Conservation (phyloP, 805 yeast genomes). For the Cephaloascus albidus region DNA sequence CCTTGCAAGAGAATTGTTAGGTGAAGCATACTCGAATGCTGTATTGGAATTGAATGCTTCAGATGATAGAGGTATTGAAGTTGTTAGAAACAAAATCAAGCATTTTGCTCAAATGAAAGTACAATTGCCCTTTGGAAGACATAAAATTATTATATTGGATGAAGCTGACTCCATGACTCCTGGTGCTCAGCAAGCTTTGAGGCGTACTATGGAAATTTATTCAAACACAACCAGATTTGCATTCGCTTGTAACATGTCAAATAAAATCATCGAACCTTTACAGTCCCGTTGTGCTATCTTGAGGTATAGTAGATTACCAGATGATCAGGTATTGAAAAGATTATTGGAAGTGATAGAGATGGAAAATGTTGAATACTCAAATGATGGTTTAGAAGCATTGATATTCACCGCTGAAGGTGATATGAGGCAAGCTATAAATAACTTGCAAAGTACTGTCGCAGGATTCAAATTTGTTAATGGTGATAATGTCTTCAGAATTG, state of each 20-base stretch:
- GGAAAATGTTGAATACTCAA: conserved; percentile 71
- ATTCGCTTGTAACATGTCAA: conserved; percentile 95
- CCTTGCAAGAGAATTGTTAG: conserved; percentile 76
- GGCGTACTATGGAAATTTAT: conserved; percentile 92
- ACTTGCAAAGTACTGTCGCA: conserved; percentile 86
- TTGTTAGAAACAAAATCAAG: conserved; percentile 87
- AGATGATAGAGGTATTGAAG: conserved; percentile 96
- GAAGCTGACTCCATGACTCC: conserved; percentile 97
- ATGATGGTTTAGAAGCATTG: conserved; percentile 88
- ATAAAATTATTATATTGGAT: conserved; percentile 86
- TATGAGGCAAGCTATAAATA: conserved; percentile 96
- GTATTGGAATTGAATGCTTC: conserved; percentile 91
- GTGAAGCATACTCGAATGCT: conserved; percentile 66
- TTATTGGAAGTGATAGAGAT: conserved; percentile 57
- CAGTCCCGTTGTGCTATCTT: conserved; percentile 95
- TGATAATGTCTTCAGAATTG: conserved; percentile 88
- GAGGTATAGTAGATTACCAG: conserved; percentile 71
- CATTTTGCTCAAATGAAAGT: conserved; percentile 95
- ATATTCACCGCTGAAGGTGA: conserved; percentile 97
- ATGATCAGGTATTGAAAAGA: conserved; percentile 76
- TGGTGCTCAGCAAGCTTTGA: conserved; percentile 90
- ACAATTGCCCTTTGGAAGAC: conserved; percentile 78
- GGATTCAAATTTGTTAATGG: conserved; percentile 91
- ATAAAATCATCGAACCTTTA: conserved; percentile 91
- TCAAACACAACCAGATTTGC: conserved; percentile 96